phyloP scores from a whole-genome alignment of 1,139 yeast species.

The Hyphopichia wangnamkhiaoensis region DNA sequence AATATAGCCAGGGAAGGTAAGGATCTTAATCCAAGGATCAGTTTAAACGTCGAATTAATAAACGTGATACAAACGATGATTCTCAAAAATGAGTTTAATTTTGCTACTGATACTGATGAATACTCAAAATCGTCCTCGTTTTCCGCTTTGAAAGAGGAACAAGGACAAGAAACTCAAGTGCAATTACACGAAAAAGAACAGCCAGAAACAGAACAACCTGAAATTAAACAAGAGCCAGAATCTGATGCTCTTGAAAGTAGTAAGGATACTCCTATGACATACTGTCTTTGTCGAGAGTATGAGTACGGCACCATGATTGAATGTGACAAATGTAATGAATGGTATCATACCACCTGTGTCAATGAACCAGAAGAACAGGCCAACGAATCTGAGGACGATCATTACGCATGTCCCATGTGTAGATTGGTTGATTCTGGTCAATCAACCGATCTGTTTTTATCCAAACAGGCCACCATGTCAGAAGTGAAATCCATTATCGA shows the following conservation, averaged over 20 bases:
- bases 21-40: slow-evolving; percentile 19
- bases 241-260: slow-evolving; percentile 3
- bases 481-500: slow-evolving; percentile 20
- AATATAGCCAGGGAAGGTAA: slow-evolving; percentile 18
- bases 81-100: slow-evolving; percentile 36
- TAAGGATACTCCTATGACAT: slow-evolving; percentile 36
- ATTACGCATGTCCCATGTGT: slow-evolving; percentile 70
- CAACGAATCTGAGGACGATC: slow-evolving; percentile 37
- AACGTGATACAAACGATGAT: slow-evolving; percentile 30
- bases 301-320: slow-evolving; percentile 78
- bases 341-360: slow-evolving; percentile 77
- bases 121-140: slow-evolving; percentile 33
- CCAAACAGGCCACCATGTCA: slow-evolving; percentile 21
- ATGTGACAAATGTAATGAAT: slow-evolving; percentile 76
- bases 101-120: slow-evolving; percentile 39
- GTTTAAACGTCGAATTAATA: slow-evolving; percentile 21
- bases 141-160: slow-evolving; percentile 15
- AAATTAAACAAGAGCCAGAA: no score
- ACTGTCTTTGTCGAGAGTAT: slow-evolving; percentile 69
- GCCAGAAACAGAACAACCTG: no score
- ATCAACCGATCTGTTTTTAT: slow-evolving; percentile 16
- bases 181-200: no score
- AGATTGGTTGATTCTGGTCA: slow-evolving; percentile 24
- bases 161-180: slow-evolving; percentile 10
- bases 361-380: slow-evolving; percentile 36